Base-by-base conservation (phyloP, 495 filamentous ascomycete genomes). In the Penicillium diatomitis region DNA sequence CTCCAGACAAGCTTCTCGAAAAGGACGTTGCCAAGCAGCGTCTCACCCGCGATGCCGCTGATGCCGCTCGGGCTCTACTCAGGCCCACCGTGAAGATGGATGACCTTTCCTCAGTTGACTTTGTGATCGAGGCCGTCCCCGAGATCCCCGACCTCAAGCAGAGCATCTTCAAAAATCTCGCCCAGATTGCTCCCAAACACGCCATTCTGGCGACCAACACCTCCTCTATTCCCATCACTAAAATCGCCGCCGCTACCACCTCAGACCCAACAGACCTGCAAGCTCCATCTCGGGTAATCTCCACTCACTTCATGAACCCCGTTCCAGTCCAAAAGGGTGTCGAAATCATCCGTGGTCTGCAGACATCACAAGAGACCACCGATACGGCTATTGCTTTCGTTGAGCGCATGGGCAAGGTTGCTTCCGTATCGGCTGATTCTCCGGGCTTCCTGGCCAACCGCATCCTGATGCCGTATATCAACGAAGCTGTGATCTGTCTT, bases 261-360 rank as follows among this genome's bases (percentile, higher is more conserved):
- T 67, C 75, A 0, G 79, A 90, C 60, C 84, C 88, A 0, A 90
- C 66, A 6, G 86, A 95, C 64, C 81, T 85, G 32, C 83, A 85
- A 45, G 86, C 85, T 31, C 81, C 88, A 41, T 89, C 88, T 30
- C 83, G 94, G 37, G 92, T 99, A 2, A 81, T 99, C 42, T 86
- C 87, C 44, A 97, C 94, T 41, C 92, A 99, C 67, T 99, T 99
- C 71, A 99, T 99, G 92, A 99, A 99, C 74, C 92, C 92, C 0
- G 92, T 99, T 0, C 94, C 92, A 1, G 69, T 99, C 3, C 94
- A 96, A 62, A 96, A 95, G 68, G 92, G 92, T 41, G 92, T 99
- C 5, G 92, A 99, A 72, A 95, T 99, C 49, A 97, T 99, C 57
- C 79, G 83, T 27, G 94, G 88, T 20, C 72, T 99, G 38, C 92